Percentiles rank a stretch among this genome's conserved stretches.
Conservation (phyloP, 306 rosid genomes). For the Inga oerstediana region DNA sequence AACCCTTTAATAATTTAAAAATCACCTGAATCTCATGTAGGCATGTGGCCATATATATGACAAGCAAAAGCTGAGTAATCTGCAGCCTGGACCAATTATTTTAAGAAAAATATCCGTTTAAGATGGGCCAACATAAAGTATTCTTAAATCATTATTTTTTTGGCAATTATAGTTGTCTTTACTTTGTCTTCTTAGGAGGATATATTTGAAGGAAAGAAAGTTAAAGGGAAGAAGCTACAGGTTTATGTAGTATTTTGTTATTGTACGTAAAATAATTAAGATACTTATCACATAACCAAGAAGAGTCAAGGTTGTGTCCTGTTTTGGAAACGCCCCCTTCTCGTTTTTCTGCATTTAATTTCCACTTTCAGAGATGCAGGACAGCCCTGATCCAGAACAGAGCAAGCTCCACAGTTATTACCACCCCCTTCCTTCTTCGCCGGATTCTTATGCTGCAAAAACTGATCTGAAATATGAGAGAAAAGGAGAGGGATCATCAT, state of each 20-base stretch:
- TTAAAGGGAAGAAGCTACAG: background rate
- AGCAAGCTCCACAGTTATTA: background rate
- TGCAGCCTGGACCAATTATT: slow-evolving; percentile 5
- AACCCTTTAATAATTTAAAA: background rate
- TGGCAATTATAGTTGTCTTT: background rate
- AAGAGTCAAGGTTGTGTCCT: no score
- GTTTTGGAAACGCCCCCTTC: background rate
- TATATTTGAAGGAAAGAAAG: background rate
- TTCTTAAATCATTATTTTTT: background rate
- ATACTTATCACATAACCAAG: background rate
- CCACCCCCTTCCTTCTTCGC: slow-evolving; percentile 45
- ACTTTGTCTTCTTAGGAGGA: background rate
- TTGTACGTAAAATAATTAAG: background rate
- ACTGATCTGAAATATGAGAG: slow-evolving; percentile 1
- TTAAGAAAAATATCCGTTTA: background rate
- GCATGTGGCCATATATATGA: background rate
- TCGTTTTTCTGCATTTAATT: slow-evolving; percentile 14
- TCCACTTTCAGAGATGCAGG: slow-evolving; percentile 22
- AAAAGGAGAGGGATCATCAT: background rate
- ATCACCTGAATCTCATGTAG: background rate
- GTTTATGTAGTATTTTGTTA: background rate
- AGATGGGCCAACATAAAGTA: background rate
- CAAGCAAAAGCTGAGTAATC: background rate
- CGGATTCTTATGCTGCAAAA: slow-evolving; percentile 31
- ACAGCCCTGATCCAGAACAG: slow-evolving; percentile 9